Conservation (phyloP, 2,329 filamentous ascomycete genomes). For the Xylariaceae sp. region DNA sequence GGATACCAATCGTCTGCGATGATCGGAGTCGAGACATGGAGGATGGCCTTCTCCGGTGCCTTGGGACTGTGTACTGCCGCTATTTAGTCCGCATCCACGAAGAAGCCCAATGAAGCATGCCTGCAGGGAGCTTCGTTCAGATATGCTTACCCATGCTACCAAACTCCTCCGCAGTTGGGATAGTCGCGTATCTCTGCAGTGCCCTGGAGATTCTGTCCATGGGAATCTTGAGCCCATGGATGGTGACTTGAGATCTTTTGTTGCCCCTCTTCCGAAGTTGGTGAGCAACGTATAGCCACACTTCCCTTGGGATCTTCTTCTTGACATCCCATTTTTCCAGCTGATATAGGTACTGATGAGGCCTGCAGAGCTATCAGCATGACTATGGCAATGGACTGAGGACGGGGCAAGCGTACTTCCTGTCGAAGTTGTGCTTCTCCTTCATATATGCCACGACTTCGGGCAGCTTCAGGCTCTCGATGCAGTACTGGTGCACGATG, state of each 20-base stretch:
- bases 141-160: conserved; percentile 2
- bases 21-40: conserved; percentile 1
- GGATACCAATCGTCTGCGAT: not conserved
- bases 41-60: not conserved
- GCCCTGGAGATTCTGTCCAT: not conserved
- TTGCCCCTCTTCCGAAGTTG: conserved; percentile 1
- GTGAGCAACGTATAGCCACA: conserved; percentile 1
- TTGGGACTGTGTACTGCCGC: conserved; percentile 3
- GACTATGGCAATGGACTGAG: not conserved
- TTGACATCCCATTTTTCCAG: conserved; percentile 7
- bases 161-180: conserved; percentile 4
- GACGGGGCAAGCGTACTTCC: conserved; percentile 1
- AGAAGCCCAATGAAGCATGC: too few species aligned
- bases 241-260: not conserved
- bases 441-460: conserved; percentile 3
- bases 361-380: not conserved
- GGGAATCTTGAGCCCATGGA: conserved; percentile 2
- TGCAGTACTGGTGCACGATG: conserved; percentile 1
- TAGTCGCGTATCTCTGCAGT: conserved; percentile 3
- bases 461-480: conserved; percentile 1
- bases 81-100: too few species aligned
- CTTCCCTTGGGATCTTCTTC: not conserved
- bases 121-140: too few species aligned
- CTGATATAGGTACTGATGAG: conserved; percentile 4
- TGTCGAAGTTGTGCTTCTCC: conserved; percentile 1